Conservation (phyloP, 257 asterid genomes). For the Jacaranda mimosifolia region DNA sequence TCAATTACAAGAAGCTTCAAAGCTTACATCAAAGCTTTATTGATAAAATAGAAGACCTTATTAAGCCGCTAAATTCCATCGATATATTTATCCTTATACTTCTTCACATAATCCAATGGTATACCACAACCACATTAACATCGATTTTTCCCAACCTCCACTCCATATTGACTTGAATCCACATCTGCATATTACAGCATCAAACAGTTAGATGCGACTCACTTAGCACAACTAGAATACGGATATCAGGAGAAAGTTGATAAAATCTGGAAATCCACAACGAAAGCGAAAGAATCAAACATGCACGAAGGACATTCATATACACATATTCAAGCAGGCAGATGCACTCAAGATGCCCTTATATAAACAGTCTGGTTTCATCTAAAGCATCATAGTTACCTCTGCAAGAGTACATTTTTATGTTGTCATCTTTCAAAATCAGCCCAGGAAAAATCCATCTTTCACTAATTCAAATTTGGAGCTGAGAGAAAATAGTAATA, state of each 20-base stretch:
- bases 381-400: conserved; percentile 30
- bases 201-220: conserved; percentile 30
- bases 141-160: conserved; percentile 10
- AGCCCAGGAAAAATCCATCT: conserved; percentile 6
- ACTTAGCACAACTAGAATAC: too few relatives aligned
- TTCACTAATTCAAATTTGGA: conserved; percentile 1
- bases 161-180: conserved; percentile 33
- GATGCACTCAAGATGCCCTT: conserved; percentile 2
- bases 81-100: conserved; percentile 38
- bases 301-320: neutral
- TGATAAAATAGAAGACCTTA: conserved; percentile 24
- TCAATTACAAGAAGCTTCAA: conserved; percentile 39
- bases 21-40: conserved; percentile 30
- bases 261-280: neutral
- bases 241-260: neutral
- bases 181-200: conserved; percentile 41
- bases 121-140: conserved; percentile 36
- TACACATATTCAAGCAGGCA: conserved; percentile 15
- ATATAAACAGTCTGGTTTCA: neutral
- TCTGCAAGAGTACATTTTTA: conserved; percentile 38
- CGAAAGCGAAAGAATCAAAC: neutral
- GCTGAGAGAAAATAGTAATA: neutral
- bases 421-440: conserved; percentile 11
- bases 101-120: conserved; percentile 35
- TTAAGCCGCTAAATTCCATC: conserved; percentile 34